These are phyloP conservation scores for Camelina laxa DNA, from an alignment of 345 rosid species.

Conservation along the genomic window DNA sequence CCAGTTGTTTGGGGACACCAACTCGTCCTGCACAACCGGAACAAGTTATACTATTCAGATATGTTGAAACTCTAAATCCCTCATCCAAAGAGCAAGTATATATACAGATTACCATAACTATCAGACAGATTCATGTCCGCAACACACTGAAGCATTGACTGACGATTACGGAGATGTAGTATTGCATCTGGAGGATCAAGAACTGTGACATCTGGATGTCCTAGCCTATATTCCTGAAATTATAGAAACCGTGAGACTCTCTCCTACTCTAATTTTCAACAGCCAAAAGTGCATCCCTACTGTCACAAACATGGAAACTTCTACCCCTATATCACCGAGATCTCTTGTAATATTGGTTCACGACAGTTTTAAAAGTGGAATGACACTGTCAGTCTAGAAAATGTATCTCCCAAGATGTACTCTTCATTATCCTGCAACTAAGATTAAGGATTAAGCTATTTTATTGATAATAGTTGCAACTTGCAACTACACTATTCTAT, in stretches of 20 bases:
- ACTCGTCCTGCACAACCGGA: slow-evolving; percentile 8
- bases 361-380: background rate
- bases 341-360: background rate
- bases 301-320: background rate
- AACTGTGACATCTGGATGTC: slow-evolving; percentile 29
- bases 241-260: background rate
- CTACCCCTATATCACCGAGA: background rate
- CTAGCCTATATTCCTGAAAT: slow-evolving; percentile 21
- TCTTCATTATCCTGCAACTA: background rate
- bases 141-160: slow-evolving; percentile 26
- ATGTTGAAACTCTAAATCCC: background rate
- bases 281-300: background rate
- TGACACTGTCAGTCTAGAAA: background rate
- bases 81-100: background rate
- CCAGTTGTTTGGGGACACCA: slow-evolving; percentile 14
- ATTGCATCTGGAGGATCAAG: slow-evolving; percentile 26
- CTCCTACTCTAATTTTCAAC: background rate
- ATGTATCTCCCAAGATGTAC: background rate
- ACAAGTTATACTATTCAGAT: background rate
- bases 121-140: slow-evolving; percentile 21
- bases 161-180: slow-evolving; percentile 18
- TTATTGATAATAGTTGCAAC: background rate
- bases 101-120: slow-evolving; percentile 2
- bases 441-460: background rate
- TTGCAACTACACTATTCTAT: background rate